phyloP scores from a whole-genome alignment of 441 rosid species.

The Gossypium gossypioides region DNA sequence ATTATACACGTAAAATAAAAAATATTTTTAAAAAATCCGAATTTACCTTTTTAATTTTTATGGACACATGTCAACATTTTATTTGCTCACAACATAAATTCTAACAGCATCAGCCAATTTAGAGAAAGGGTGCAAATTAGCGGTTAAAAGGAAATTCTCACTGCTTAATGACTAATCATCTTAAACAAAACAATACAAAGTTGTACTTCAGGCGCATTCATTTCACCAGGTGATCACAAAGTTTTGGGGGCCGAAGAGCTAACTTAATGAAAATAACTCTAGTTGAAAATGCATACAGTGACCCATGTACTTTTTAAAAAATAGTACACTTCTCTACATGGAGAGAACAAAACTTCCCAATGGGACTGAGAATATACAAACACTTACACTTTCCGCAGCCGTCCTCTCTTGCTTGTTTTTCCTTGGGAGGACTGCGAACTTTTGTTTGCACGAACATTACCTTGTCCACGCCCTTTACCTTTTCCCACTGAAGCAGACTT shows the following conservation, averaged over 20 bases:
- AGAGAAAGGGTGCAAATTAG: constrained; percentile 16
- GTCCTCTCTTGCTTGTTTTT: constrained; percentile 60
- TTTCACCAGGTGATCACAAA: not conserved
- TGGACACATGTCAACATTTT: too few relatives aligned
- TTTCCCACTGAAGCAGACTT: constrained; percentile 15
- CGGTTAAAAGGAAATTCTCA: not conserved
- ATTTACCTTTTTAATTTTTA: too few relatives aligned
- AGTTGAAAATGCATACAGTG: constrained; percentile 11
- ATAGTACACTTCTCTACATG: constrained; percentile 24
- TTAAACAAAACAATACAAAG: not conserved
- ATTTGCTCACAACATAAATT: too few relatives aligned
- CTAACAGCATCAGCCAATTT: too few relatives aligned
- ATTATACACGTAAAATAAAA: too few relatives aligned
- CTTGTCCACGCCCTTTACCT: constrained; percentile 29
- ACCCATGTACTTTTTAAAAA: not conserved
- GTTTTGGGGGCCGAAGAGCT: not conserved
- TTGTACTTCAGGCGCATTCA: not conserved
- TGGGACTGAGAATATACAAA: not conserved
- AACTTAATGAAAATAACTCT: not conserved
- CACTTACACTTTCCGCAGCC: constrained; percentile 53
- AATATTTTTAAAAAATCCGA: too few relatives aligned
- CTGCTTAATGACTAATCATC: not conserved
- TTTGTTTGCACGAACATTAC: constrained; percentile 33
- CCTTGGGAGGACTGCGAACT: constrained; percentile 27
- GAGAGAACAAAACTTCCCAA: constrained; percentile 40